Conservation (phyloP, 495 filamentous ascomycete species). For the Aspergillus avenaceus region DNA sequence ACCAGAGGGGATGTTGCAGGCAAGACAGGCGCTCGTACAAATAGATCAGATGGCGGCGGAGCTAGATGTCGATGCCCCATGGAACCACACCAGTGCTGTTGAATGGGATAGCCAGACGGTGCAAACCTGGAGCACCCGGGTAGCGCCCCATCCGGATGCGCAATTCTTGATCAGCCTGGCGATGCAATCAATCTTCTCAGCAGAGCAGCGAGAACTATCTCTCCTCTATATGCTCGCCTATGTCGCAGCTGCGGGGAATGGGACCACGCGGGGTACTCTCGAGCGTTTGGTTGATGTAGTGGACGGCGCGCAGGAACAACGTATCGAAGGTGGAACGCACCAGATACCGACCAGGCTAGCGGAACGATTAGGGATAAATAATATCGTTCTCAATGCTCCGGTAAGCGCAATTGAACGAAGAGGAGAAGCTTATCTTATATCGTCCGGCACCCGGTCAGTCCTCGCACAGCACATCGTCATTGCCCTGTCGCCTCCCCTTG, state of each 20-base stretch:
- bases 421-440: slow-evolving; percentile 2
- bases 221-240: slow-evolving; percentile 16
- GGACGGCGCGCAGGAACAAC: slow-evolving; percentile 17
- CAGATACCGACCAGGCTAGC: slow-evolving; percentile 13
- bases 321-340: slow-evolving; percentile 14
- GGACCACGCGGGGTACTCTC: slow-evolving; percentile 10
- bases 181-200: slow-evolving; percentile 6
- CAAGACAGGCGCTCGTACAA: not conserved
- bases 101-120: slow-evolving; percentile 11
- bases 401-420: slow-evolving; percentile 7
- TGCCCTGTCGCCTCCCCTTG: slow-evolving; percentile 16
- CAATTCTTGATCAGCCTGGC: slow-evolving; percentile 2
- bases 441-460: not conserved
- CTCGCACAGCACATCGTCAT: slow-evolving; percentile 12
- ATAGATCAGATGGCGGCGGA: slow-evolving; percentile 7
- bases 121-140: not conserved
- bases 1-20: slow-evolving; percentile 5
- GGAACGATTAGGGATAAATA: slow-evolving; percentile 5
- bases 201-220: slow-evolving; percentile 13
- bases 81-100: slow-evolving; percentile 10
- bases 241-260: slow-evolving; percentile 20
- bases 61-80: slow-evolving; percentile 9
- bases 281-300: slow-evolving; percentile 10
- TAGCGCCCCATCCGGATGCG: slow-evolving; percentile 1
- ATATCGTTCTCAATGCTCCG: slow-evolving; percentile 6